These are phyloP conservation scores for Citrus maxima DNA, from an alignment of 345 rosid genomes.

Conservation along the genomic window DNA sequence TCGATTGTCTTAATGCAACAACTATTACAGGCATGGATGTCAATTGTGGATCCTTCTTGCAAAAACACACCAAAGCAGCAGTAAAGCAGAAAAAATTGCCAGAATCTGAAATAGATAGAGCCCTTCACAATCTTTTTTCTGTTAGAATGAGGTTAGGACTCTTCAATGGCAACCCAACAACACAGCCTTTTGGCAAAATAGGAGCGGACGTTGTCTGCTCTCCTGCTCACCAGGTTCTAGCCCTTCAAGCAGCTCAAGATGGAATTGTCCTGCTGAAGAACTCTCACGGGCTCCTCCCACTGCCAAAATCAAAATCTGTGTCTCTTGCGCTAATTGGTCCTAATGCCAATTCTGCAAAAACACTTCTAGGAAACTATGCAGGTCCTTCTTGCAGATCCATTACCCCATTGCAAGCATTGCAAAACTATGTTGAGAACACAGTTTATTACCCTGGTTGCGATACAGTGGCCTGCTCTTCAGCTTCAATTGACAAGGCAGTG, in stretches of 20 bases:
- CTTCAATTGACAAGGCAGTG: slow-evolving; percentile 51
- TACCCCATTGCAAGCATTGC: slow-evolving; percentile 57
- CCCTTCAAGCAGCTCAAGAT: slow-evolving; percentile 81
- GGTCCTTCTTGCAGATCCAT: slow-evolving; percentile 67
- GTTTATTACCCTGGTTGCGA: slow-evolving; percentile 63
- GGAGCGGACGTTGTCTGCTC: slow-evolving; percentile 66
- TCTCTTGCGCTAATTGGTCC: slow-evolving; percentile 88
- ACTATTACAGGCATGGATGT: slow-evolving; percentile 77
- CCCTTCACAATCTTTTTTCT: slow-evolving; percentile 72
- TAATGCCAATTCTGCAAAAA: slow-evolving; percentile 51
- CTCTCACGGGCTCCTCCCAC: slow-evolving; percentile 52
- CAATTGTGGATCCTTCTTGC: slow-evolving; percentile 74
- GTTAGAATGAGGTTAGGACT: slow-evolving; percentile 88
- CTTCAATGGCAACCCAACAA: slow-evolving; percentile 64
- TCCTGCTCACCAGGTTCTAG: slow-evolving; percentile 62
- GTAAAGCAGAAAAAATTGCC: slow-evolving; percentile 58
- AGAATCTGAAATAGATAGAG: slow-evolving; percentile 56
- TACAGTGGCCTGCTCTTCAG: slow-evolving; percentile 53
- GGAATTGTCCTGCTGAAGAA: slow-evolving; percentile 92
- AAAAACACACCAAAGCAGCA: slow-evolving; percentile 61
- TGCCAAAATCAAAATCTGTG: slow-evolving; percentile 36
- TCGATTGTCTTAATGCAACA: not conserved
- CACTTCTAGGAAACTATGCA: slow-evolving; percentile 81
- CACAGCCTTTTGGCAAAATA: slow-evolving; percentile 59
- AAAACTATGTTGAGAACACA: slow-evolving; percentile 43